phyloP scores from a whole-genome alignment of 768 basidiomycete genomes.

The Termitomyces heimii region DNA sequence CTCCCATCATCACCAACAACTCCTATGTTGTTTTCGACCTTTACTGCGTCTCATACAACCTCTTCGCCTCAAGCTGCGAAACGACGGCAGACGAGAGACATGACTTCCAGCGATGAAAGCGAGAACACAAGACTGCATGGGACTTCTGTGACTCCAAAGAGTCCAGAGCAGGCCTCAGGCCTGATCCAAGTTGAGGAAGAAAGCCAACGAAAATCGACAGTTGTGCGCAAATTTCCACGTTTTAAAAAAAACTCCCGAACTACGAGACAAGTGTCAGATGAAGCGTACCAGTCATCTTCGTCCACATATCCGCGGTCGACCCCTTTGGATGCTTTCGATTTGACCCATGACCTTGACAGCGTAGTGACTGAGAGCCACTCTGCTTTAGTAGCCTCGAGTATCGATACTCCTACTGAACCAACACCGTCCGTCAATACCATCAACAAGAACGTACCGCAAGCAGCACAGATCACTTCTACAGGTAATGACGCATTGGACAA shows the following conservation, averaged over 20 bases:
- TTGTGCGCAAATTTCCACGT: background rate
- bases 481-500: background rate
- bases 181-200: background rate
- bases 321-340: background rate
- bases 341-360: background rate
- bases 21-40: background rate
- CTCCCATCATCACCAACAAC: background rate
- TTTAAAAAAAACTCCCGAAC: background rate
- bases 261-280: background rate
- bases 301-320: background rate
- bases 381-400: background rate
- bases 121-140: background rate
- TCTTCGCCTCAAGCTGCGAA: background rate
- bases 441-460: background rate
- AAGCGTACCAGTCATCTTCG: background rate
- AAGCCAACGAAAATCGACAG: background rate
- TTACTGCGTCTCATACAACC: background rate
- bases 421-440: background rate
- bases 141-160: background rate
- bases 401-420: background rate
- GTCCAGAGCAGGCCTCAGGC: background rate
- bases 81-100: background rate
- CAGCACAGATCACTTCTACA: background rate
- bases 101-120: background rate
- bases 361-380: background rate